Base-by-base conservation (phyloP, 2,329 filamentous ascomycete genomes). In the Bertia moriformis region DNA sequence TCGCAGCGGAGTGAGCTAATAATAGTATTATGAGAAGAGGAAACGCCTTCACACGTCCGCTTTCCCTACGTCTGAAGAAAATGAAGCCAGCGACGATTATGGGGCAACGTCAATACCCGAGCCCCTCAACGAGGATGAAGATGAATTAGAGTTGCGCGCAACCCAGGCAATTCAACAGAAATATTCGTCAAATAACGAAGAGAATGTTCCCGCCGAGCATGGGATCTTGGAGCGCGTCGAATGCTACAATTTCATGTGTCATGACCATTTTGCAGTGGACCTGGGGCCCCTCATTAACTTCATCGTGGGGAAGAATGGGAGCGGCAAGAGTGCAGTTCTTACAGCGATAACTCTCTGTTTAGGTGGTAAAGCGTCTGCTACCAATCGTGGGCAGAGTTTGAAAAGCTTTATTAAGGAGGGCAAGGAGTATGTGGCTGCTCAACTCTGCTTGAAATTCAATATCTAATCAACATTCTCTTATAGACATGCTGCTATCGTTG, bases 251-350 rank as follows among this genome's bases (percentile, higher is more conserved):
- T 35, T 80, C 57, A 80, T 80, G 77, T 81, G 77, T 46, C 77
- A 82, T 50, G 58, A 67, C 30, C 68, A 73, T 45, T 65, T 81
- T 40, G 67, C 66, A 4, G 70, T 80, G 33, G 63, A 66, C 35
- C 57, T 82, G 19, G 77, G 78, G 0, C 77, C 77, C 1, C 56
- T 80, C 40, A 81, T 82, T 55, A 82, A 82, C 51, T 82, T 82
- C 55, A 76, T 82, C 45, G 75, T 78, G 44, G 77, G 77, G 2
- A 77, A 80, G 48, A 82, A 82, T 51, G 77, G 77, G 13, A 81
- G 76, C 49, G 77, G 77, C 14, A 82, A 82, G 57, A 82, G 78
- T 51, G 77, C 77, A 13, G 70, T 81, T 14, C 59, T 82, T 24
- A 80, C 77, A 2, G 77, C 74, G 4, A 63, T 82, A 39, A 78